Percentiles rank a stretch among this genome's conserved stretches.
Conservation (phyloP, 1,284 basidiomycete species). For the Takashimella tepidaria region DNA sequence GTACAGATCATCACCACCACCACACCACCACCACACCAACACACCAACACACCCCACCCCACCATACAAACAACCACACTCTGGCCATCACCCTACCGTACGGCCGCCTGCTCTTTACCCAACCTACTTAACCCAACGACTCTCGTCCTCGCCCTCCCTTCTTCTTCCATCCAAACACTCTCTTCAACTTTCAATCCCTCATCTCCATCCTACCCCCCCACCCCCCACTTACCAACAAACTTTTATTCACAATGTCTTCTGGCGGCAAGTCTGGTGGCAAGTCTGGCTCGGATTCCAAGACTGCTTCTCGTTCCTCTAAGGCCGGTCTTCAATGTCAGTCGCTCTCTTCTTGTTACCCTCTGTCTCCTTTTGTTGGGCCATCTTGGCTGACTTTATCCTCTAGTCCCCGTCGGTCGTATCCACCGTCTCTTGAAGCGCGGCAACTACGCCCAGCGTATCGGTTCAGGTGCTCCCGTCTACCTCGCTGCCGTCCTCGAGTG, state of each 20-base stretch:
- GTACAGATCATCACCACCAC: too few species aligned
- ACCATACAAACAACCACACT: too few species aligned
- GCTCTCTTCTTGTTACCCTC: slow-evolving; percentile 2
- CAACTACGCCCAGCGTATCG: slow-evolving; percentile 73
- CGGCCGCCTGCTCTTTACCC: too few species aligned
- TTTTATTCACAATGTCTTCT: slow-evolving; percentile 53
- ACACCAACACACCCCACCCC: too few species aligned
- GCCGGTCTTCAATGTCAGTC: slow-evolving; percentile 65
- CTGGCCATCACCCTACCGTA: too few species aligned
- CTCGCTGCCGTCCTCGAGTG: slow-evolving; percentile 60
- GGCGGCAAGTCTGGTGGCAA: slow-evolving; percentile 53
- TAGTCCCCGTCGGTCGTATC: slow-evolving; percentile 77
- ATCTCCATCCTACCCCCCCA: slow-evolving; percentile 20
- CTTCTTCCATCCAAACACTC: too few species aligned
- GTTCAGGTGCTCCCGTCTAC: slow-evolving; percentile 60
- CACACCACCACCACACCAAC: slow-evolving; percentile 12
- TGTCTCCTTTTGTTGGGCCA: slow-evolving; percentile 8
- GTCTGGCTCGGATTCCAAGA: slow-evolving; percentile 51
- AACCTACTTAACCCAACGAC: too few species aligned
- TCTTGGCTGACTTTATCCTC: slow-evolving; percentile 43
- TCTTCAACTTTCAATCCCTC: slow-evolving; percentile 9
- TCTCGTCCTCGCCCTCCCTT: too few species aligned
- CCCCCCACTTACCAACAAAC: too few species aligned
- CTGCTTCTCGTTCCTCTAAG: slow-evolving; percentile 70
- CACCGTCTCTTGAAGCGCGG: slow-evolving; percentile 80